Conservation (phyloP, 2,329 filamentous ascomycete species). For the Colletotrichum gloeosporioides region DNA sequence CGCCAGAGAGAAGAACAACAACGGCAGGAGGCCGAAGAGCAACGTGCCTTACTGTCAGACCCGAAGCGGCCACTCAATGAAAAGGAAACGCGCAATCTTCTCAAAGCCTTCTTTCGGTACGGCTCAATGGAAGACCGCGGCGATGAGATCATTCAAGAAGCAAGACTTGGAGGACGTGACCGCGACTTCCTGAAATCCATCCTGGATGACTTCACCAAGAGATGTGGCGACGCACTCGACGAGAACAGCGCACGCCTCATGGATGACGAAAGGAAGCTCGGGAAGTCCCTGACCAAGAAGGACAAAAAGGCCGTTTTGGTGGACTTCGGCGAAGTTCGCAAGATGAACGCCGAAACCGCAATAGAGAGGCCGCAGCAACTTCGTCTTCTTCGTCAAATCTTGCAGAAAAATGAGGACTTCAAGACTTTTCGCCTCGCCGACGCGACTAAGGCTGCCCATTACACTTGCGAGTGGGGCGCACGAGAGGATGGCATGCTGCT, state of each 20-base stretch:
- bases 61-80: conserved; percentile 89
- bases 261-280: conserved; percentile 80
- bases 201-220: conserved; percentile 73
- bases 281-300: conserved; percentile 90
- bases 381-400: conserved; percentile 79
- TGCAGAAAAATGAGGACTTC: conserved; percentile 71
- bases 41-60: conserved; percentile 76
- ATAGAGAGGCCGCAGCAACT: conserved; percentile 91
- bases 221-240: conserved; percentile 64
- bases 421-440: conserved; percentile 86
- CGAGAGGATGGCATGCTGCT: conserved; percentile 97
- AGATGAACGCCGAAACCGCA: conserved; percentile 94
- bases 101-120: conserved; percentile 88
- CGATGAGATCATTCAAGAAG: conserved; percentile 87
- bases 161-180: conserved; percentile 83
- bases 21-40: conserved; percentile 77
- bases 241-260: conserved; percentile 75
- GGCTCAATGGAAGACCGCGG: conserved; percentile 88
- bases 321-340: conserved; percentile 91
- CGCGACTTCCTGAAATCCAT: conserved; percentile 78
- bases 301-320: conserved; percentile 97
- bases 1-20: conserved; percentile 69
- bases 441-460: conserved; percentile 89
- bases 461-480: conserved; percentile 90
- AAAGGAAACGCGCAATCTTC: conserved; percentile 91